Percentiles rank a stretch among this genome's conserved stretches.
Conservation (phyloP, 1,139 yeast species). For the Scheffersomyces stambukii region DNA sequence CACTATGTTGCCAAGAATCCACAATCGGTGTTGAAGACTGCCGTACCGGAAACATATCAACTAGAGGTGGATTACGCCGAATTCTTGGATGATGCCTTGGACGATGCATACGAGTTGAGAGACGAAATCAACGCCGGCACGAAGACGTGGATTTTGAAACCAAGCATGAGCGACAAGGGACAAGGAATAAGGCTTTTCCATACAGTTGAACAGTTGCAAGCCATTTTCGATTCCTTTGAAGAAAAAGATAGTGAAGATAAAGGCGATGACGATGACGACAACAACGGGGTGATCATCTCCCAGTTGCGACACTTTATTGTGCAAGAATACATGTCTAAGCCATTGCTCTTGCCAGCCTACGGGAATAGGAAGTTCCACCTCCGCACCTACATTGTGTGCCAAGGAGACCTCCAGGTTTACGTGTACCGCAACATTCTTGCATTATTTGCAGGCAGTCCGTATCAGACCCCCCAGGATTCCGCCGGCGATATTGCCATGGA, state of each 20-base stretch:
- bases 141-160: constrained; percentile 86
- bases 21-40: constrained; percentile 48
- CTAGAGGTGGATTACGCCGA: constrained; percentile 96
- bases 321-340: constrained; percentile 69
- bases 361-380: constrained; percentile 81
- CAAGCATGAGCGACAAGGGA: constrained; percentile 96
- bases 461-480: constrained; percentile 35
- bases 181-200: constrained; percentile 87
- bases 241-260: constrained; percentile 19
- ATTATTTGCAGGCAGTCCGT: constrained; percentile 65
- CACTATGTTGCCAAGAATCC: constrained; percentile 75
- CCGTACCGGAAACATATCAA: constrained; percentile 74
- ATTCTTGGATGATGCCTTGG: constrained; percentile 87
- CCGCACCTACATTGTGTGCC: constrained; percentile 77
- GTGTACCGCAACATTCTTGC: constrained; percentile 79
- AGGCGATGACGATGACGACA: constrained; percentile 18
- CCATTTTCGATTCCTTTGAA: constrained; percentile 80
- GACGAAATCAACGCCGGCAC: constrained; percentile 63
- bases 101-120: constrained; percentile 84
- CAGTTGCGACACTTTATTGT: constrained; percentile 88
- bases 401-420: constrained; percentile 69
- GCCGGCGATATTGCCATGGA: constrained; percentile 41
- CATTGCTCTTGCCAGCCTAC: constrained; percentile 60
- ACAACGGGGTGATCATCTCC: constrained; percentile 69
- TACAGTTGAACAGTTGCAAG: constrained; percentile 75